Conservation (phyloP, 108 stramenopile genomes). For the Craspedostauros australis region DNA sequence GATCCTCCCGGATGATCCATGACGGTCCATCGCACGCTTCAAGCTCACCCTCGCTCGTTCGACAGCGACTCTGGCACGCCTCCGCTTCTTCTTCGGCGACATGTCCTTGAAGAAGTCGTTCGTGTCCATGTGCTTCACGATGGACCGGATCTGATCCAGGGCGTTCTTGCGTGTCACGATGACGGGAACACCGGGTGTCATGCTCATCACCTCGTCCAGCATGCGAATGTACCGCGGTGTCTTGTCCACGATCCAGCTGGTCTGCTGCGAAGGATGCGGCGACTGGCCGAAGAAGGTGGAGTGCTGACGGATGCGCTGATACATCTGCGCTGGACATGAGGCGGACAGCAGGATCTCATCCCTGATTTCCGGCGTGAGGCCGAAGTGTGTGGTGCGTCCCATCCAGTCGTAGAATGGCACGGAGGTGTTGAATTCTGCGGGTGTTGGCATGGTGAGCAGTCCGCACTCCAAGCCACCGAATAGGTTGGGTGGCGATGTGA, state of each 20-base stretch:
- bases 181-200: constrained; percentile 1
- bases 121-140: background rate
- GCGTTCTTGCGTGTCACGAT: background rate
- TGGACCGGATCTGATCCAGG: background rate
- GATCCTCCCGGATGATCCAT: constrained; percentile 1
- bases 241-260: background rate
- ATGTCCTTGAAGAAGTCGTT: too few species aligned
- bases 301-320: too few species aligned
- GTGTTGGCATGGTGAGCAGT: background rate
- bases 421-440: background rate
- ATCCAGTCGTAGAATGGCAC: constrained; percentile 3
- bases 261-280: too few species aligned
- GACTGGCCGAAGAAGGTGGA: background rate
- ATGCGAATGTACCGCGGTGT: constrained; percentile 1
- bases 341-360: background rate
- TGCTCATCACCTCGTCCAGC: background rate
- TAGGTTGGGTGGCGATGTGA: background rate
- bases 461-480: constrained; percentile 4
- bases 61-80: too few species aligned
- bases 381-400: too few species aligned
- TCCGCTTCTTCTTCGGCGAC: background rate
- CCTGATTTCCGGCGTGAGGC: too few species aligned
- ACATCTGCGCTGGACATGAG: constrained; percentile 2
- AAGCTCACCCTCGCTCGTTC: background rate
- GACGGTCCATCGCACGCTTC: background rate